Evolutionary conservation across 257 asterid species (phyloP), one percentile per base, ranked within the genome.

Genomic region (Linaria vulgaris): DNA sequence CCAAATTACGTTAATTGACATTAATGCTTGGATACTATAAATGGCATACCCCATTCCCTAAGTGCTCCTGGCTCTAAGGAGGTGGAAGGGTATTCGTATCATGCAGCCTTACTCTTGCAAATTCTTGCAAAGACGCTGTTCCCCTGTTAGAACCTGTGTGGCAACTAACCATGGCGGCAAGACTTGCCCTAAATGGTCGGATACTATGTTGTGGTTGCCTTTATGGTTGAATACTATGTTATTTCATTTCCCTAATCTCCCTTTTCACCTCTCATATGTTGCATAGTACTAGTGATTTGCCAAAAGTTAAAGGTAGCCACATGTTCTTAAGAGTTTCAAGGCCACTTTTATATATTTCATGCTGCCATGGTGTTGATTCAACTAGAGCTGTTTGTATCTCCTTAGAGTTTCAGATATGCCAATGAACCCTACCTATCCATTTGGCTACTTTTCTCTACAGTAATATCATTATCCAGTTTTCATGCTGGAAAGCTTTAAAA

Each of bases 401-500:
- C 38, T 16, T 24, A 13, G 50, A 25, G 55, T 22, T 68, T 37
- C 59, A 20, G 34, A 16, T 60, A 59, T 38, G 27, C 43, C 14
- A 6, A 62, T 1, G 17, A 27, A 30, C 10, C 12, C 37, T 16
- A 46, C 41, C 70, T 57, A 14, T 20, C 22, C 38, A 51, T 37
- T 20, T 50, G 49, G 49, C 22, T 70, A 34, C 12, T 19, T 43
- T 15, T 11, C 61, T 53, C 11, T 30, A 15, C 15, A 56, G 64
- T 16, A 47, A 44, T 51, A 55, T 56, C 41, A 17, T 39, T 27
- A 12, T 64, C 56, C 19, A 31, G 47, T 24, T 61, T 52, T 69
- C 6, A 25, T 22, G 12, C 5, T 31, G 49, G 56, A 31, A 53
- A 50, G 27, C 45, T 50, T 61, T 55, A 46, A 34, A 34, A 31